Conservation (phyloP, 306 rosid genomes). For the Pterocarpus macrocarpus region DNA sequence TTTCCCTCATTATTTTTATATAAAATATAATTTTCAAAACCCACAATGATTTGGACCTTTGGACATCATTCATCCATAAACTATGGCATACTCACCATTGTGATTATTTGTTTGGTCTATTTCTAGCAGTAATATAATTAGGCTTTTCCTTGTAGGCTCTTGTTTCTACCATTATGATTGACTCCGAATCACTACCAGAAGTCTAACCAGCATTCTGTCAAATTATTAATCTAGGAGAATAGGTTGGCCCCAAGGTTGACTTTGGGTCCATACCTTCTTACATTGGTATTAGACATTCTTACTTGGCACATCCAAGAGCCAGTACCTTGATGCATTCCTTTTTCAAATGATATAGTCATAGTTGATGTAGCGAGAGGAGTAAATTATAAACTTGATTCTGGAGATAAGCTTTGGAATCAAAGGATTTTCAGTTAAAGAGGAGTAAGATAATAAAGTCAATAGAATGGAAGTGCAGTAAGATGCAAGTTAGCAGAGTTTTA, state of each 20-base stretch:
- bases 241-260: neutral
- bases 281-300: conserved; percentile 31
- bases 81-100: no score
- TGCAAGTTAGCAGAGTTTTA: neutral
- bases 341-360: neutral
- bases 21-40: no score
- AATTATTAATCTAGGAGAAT: neutral
- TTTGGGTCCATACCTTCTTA: neutral
- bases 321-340: neutral
- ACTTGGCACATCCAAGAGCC: neutral
- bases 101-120: no score
- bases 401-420: conserved; percentile 16
- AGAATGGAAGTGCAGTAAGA: conserved; percentile 19
- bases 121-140: no score
- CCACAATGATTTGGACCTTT: no score
- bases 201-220: neutral
- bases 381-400: neutral
- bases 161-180: no score
- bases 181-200: no score
- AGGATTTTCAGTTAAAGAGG: neutral
- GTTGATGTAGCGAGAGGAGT: conserved; percentile 14
- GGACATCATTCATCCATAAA: no score
- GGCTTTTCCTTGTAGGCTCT: no score
- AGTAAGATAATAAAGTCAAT: neutral
- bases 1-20: no score